phyloP scores from a whole-genome alignment of 1,284 basidiomycete genomes.

The Phlebopus sp. region DNA sequence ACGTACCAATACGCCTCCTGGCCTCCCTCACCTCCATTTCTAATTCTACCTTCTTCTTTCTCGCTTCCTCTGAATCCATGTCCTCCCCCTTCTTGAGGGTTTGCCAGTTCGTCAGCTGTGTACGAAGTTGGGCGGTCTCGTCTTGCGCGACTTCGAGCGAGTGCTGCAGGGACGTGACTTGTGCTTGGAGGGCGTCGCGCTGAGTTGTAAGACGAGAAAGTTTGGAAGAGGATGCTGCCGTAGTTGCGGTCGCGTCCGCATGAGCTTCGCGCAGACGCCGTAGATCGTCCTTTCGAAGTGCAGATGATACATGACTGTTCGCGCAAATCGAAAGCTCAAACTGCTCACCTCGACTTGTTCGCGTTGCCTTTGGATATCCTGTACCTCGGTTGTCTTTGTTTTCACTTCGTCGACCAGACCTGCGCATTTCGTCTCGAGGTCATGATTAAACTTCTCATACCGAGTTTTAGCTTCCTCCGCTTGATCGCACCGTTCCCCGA shows the following conservation, averaged over 20 bases:
- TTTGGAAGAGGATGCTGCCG: constrained; percentile 45
- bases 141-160: constrained; percentile 55
- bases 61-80: constrained; percentile 51
- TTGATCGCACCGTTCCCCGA: constrained; percentile 41
- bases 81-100: constrained; percentile 61
- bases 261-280: constrained; percentile 45
- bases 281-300: constrained; percentile 38
- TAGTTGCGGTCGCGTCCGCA: constrained; percentile 44
- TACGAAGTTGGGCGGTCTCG: constrained; percentile 50
- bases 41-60: constrained; percentile 54
- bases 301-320: constrained; percentile 1
- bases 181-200: constrained; percentile 53
- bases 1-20: constrained; percentile 41
- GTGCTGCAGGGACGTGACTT: constrained; percentile 51
- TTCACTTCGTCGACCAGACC: constrained; percentile 37
- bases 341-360: constrained; percentile 43
- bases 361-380: constrained; percentile 38
- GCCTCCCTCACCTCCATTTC: constrained; percentile 54
- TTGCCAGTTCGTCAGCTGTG: constrained; percentile 68
- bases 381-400: constrained; percentile 36
- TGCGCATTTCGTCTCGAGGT: constrained; percentile 34
- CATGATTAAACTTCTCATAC: constrained; percentile 19
- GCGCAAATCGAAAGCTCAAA: neutral
- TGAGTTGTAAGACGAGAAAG: constrained; percentile 57
- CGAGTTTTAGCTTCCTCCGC: constrained; percentile 31